Evolutionary conservation across 768 basidiomycete species (phyloP), one percentile per base, ranked within the genome.

Genomic region (Podaxis rugospora): DNA sequence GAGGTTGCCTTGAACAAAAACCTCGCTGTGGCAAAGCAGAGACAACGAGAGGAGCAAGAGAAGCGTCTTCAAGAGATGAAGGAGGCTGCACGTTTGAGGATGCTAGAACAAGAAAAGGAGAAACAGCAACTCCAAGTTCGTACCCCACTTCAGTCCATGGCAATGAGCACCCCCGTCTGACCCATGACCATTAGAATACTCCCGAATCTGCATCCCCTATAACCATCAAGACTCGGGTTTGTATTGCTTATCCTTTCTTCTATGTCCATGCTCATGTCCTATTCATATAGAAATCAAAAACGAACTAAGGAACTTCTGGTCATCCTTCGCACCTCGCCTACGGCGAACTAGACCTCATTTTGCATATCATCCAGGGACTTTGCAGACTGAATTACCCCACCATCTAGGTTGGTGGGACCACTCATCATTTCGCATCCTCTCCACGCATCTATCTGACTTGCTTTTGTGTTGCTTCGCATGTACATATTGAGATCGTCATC

Each of bases 1-100:
- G 78, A 84, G 77, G 85, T 84, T 66, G 86, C 83, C 51, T 74
- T 91, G 54, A 86, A 81, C 78, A 74, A 73, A 14, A 71, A 76
- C 5, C 72, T 75, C 10, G 72, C 76, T 35, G 66, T 66, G 39
- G 63, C 69, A 44, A 66, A 76, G 1, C 77, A 79, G 63, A 69
- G 69, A 40, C 72, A 74, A 5, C 68, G 57, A 36, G 59, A 54
- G 23, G 59, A 61, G 16, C 44, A 37, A 27, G 52, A 54, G 35
- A 54, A 32, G 36, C 59, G 52, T 27, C 52, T 36, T 16, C 40
- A 23, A 23, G 51, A 61, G 53, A 54, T 54, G 53, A 21, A 54
- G n/a, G 35, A 55, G 44, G 53, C 46, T n/a, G 46, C 59, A 25
- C 52, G 52, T 5, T 42, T 55, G 18, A 18, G 57, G 25, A 59